A percentile compares a stretch with the other conserved stretches of the same genome.
phyloP scores from a whole-genome alignment of 371 early-diverging fungal genomes.

The Umbelopsis sp. region DNA sequence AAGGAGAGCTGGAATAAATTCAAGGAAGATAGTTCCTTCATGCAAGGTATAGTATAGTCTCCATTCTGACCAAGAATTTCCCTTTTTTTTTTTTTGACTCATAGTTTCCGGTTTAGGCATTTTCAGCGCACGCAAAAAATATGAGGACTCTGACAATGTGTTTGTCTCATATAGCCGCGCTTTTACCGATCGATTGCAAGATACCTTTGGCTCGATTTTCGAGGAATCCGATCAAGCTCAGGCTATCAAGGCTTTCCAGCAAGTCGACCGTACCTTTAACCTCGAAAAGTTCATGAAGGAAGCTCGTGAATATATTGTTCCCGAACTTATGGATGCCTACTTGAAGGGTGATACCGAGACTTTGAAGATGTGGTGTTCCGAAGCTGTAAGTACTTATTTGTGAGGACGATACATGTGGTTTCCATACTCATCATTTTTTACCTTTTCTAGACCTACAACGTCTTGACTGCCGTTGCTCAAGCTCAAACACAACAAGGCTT shows the following conservation, averaged over 20 bases:
- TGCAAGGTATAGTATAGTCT: conserved; percentile 61
- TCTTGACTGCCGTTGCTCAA: conserved; percentile 84
- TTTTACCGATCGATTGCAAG: conserved; percentile 76
- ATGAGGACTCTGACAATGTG: conserved; percentile 92
- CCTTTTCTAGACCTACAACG: conserved; percentile 74
- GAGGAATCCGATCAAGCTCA: conserved; percentile 95
- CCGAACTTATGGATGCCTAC: conserved; percentile 97
- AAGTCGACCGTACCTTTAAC: conserved; percentile 87
- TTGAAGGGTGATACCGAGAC: conserved; percentile 83
- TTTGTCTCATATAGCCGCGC: conserved; percentile 83
- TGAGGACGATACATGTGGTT: background rate
- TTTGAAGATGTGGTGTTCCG: conserved; percentile 92
- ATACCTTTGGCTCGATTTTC: conserved; percentile 76
- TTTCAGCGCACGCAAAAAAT: conserved; percentile 74
- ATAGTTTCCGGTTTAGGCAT: conserved; percentile 45
- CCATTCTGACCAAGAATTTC: too few relatives aligned
- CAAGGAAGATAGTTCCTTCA: conserved; percentile 86
- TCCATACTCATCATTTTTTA: background rate
- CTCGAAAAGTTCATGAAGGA: conserved; percentile 89
- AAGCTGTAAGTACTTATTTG: conserved; percentile 63
- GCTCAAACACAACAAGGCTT: conserved; percentile 88
- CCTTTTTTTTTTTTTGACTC: too few relatives aligned
- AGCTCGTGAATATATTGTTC: conserved; percentile 88
- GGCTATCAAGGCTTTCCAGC: conserved; percentile 81
- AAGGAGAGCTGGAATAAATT: conserved; percentile 92